Evolutionary conservation across 2,329 filamentous ascomycete species (phyloP).

Genomic region (Fusarium sp.): DNA sequence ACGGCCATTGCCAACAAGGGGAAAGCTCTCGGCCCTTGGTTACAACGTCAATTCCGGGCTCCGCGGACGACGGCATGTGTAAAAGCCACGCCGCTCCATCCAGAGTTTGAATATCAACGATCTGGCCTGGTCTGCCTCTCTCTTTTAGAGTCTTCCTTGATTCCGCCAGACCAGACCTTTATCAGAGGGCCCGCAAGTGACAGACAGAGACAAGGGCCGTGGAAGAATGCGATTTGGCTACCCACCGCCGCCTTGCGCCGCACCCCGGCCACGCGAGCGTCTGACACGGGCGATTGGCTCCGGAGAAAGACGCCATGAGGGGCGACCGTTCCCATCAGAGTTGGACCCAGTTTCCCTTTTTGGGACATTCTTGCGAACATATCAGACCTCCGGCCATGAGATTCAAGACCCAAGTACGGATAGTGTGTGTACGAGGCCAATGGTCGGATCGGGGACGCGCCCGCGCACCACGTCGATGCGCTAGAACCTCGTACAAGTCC

Average conservation of each 20-base stretch:
- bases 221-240: slow-evolving; percentile 37
- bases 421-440: slow-evolving; percentile 6
- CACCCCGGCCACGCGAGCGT: slow-evolving; percentile 32
- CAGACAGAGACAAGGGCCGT: slow-evolving; percentile 25
- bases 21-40: too few relatives aligned
- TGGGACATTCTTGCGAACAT: slow-evolving; percentile 53
- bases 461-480: slow-evolving; percentile 22
- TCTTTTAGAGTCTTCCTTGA: too few relatives aligned
- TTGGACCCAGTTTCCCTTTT: slow-evolving; percentile 48
- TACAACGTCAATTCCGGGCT: too few relatives aligned
- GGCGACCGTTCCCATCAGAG: slow-evolving; percentile 37
- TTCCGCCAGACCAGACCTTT: background rate
- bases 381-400: slow-evolving; percentile 25
- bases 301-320: slow-evolving; percentile 39
- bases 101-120: background rate
- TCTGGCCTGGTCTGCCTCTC: too few relatives aligned
- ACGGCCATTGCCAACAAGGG: too few relatives aligned
- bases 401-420: slow-evolving; percentile 6
- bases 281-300: slow-evolving; percentile 44
- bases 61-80: too few relatives aligned
- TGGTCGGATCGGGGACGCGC: slow-evolving; percentile 14
- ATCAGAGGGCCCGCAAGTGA: background rate
- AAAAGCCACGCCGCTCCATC: too few relatives aligned
- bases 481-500: background rate
- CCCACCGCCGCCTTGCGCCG: slow-evolving; percentile 24